Percentiles rank a stretch among this genome's conserved stretches.
Conservation (phyloP, 1,139 yeast species). For the Scheffersomyces illinoinensis region DNA sequence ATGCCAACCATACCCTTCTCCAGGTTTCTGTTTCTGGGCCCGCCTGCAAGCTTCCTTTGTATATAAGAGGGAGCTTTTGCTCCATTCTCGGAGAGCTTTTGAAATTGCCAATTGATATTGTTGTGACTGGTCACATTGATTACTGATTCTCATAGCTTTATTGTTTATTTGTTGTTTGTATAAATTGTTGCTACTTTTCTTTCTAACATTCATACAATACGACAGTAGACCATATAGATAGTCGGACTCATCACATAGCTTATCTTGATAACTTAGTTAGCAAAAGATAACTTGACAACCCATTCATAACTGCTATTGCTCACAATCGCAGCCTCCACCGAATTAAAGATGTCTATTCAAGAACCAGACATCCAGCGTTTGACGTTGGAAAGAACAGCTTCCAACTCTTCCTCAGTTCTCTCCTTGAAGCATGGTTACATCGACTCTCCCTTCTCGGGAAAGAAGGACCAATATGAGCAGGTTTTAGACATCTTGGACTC, state of each 20-base stretch:
- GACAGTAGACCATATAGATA: not conserved
- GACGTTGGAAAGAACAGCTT: slow-evolving; percentile 24
- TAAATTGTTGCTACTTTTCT: not conserved
- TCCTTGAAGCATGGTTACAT: slow-evolving; percentile 62
- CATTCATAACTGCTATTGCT: not conserved
- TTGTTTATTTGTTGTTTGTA: not conserved
- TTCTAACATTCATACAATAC: not conserved
- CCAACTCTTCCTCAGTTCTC: slow-evolving; percentile 36
- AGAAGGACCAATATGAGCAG: slow-evolving; percentile 74
- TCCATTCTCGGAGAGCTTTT: not conserved
- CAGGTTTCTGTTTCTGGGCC: not conserved
- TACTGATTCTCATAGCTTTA: not conserved
- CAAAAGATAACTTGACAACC: not conserved
- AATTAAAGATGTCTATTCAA: not conserved
- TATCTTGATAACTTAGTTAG: not conserved
- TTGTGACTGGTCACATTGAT: not conserved
- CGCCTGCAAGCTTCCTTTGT: not conserved
- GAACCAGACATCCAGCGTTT: slow-evolving; percentile 23
- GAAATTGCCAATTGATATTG: not conserved
- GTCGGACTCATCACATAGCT: not conserved
- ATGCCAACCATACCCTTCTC: not conserved
- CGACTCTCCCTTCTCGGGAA: slow-evolving; percentile 75
- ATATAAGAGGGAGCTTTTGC: not conserved
- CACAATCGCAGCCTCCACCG: not conserved
- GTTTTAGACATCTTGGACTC: slow-evolving; percentile 82